phyloP scores from a whole-genome alignment of 805 yeast genomes.

The Pichia thaimueangensis region DNA sequence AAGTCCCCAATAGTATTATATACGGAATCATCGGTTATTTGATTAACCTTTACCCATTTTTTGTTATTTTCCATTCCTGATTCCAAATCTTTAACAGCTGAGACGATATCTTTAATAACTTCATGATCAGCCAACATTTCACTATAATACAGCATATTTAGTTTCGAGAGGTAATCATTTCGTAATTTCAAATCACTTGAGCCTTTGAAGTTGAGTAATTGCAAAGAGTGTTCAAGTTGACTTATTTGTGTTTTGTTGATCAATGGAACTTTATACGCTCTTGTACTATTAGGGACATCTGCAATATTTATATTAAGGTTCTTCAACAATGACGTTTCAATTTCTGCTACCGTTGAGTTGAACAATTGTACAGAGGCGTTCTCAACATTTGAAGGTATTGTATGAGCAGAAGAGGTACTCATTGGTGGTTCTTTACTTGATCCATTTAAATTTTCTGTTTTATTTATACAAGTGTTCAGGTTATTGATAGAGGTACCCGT shows the following conservation, averaged over 20 bases:
- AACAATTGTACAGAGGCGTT: constrained; percentile 3
- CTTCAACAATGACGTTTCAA: constrained; percentile 18
- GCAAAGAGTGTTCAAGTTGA: constrained; percentile 27
- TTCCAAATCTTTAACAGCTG: constrained; percentile 5
- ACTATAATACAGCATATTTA: constrained; percentile 26
- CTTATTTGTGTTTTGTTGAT: constrained; percentile 24
- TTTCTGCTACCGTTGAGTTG: constrained; percentile 8
- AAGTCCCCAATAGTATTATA: constrained; percentile 20
- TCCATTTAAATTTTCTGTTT: constrained; percentile 5
- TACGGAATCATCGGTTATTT: constrained; percentile 13
- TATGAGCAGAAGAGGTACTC: neutral
- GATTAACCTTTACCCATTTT: constrained; percentile 7
- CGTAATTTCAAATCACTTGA: constrained; percentile 26
- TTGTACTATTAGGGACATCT: constrained; percentile 14
- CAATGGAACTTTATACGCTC: constrained; percentile 19
- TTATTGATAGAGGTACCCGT: neutral
- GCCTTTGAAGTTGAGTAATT: constrained; percentile 26
- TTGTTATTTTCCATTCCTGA: constrained; percentile 6
- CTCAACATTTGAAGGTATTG: neutral
- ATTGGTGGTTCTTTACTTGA: neutral
- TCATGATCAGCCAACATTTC: constrained; percentile 27
- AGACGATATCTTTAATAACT: constrained; percentile 20
- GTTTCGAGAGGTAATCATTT: constrained; percentile 23
- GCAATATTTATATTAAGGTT: constrained; percentile 18
- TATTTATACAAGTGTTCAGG: constrained; percentile 4